These are phyloP conservation scores for Metarhizium rileyi DNA, from an alignment of 2,329 filamentous ascomycete species.

Conservation along the genomic window DNA sequence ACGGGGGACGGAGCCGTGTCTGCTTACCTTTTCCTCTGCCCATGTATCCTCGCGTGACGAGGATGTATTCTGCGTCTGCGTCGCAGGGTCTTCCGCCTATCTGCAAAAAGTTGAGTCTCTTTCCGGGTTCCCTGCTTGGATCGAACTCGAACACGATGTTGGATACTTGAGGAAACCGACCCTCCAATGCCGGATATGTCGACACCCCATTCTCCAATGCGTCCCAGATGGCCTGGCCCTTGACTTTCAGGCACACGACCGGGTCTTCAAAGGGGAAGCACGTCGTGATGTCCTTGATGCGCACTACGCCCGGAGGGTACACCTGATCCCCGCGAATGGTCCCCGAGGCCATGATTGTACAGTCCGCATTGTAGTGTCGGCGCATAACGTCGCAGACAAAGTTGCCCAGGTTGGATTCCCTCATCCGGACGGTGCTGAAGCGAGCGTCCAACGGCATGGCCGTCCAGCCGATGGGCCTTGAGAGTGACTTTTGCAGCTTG, in stretches of 20 bases:
- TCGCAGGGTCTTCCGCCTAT: slow-evolving; percentile 55
- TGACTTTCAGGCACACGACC: slow-evolving; percentile 65
- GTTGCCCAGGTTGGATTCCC: slow-evolving; percentile 79
- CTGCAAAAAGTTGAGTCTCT: slow-evolving; percentile 52
- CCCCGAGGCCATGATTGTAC: slow-evolving; percentile 73
- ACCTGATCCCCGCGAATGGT: slow-evolving; percentile 85
- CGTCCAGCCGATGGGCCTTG: slow-evolving; percentile 77
- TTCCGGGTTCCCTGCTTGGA: slow-evolving; percentile 46
- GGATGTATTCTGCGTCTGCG: slow-evolving; percentile 52
- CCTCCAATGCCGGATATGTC: slow-evolving; percentile 74
- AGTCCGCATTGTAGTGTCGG: slow-evolving; percentile 70
- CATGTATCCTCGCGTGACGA: slow-evolving; percentile 85
- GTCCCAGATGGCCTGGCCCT: slow-evolving; percentile 62
- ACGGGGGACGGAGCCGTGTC: background rate
- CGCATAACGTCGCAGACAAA: slow-evolving; percentile 91
- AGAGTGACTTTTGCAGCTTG: slow-evolving; percentile 64
- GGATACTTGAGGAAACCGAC: slow-evolving; percentile 75
- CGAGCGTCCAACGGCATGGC: slow-evolving; percentile 74
- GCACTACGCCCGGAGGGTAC: slow-evolving; percentile 69
- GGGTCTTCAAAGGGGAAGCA: slow-evolving; percentile 93
- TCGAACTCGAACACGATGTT: slow-evolving; percentile 72
- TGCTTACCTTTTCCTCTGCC: slow-evolving; percentile 57
- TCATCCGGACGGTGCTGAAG: slow-evolving; percentile 69
- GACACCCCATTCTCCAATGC: slow-evolving; percentile 79
- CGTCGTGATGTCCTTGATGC: slow-evolving; percentile 72